Evolutionary conservation across 23 red algal genomes (phyloP).

Genomic region (Gracilariopsis chorda): DNA sequence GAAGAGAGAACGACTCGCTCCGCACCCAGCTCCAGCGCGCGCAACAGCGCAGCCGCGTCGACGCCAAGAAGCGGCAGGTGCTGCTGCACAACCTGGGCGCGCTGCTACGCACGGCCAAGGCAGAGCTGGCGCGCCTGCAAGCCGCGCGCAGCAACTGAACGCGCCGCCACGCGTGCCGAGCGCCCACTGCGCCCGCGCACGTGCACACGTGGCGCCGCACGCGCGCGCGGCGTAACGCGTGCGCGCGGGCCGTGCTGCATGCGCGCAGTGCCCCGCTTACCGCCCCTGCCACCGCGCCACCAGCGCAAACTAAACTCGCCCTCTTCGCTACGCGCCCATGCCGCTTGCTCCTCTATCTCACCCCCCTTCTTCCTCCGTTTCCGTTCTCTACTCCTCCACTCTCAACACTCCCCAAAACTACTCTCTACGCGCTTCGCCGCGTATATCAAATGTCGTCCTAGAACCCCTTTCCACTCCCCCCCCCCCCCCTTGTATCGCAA

Average conservation of each 20-base stretch:
- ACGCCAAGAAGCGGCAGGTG: constrained; percentile 33
- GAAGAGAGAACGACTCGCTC: neutral
- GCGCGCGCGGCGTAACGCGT: neutral
- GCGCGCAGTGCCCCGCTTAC: neutral
- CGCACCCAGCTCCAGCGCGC: neutral
- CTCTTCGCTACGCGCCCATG: neutral
- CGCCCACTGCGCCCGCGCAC: neutral
- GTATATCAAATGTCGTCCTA: no score
- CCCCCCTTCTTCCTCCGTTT: neutral
- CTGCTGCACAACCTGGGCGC: constrained; percentile 49
- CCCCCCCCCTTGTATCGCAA: neutral
- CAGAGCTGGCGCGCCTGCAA: neutral
- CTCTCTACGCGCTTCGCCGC: no score
- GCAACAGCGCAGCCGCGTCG: neutral
- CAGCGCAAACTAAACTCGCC: neutral
- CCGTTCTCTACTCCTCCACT: neutral
- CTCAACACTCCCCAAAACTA: no score
- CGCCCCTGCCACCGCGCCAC: neutral
- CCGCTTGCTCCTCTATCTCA: neutral
- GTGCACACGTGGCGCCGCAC: neutral
- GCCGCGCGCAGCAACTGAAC: neutral
- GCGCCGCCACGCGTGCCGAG: neutral
- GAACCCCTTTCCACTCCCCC: neutral
- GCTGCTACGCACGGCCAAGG: constrained; percentile 27
- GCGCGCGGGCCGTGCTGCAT: neutral